These are phyloP conservation scores for Fusarium sp. DNA, from an alignment of 2,329 filamentous ascomycete species.

Conservation along the genomic window DNA sequence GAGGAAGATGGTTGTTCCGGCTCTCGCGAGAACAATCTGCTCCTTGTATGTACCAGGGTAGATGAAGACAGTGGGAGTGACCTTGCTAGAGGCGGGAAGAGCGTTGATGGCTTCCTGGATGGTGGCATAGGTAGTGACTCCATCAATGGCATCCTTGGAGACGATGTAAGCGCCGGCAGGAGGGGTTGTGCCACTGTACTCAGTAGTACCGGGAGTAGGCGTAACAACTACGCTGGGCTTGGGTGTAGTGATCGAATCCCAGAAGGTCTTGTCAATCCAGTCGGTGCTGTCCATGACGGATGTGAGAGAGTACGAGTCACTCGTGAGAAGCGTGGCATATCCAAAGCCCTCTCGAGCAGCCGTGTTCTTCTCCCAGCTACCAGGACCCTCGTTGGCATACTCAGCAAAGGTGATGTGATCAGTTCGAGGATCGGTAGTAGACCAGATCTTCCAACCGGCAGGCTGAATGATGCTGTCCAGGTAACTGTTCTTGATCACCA, in stretches of 20 bases:
- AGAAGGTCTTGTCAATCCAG: conserved; percentile 41
- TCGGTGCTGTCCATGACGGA: conserved; percentile 40
- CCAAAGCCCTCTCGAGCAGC: conserved; percentile 33
- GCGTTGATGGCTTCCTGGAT: conserved; percentile 45
- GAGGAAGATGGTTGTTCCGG: conserved; percentile 31
- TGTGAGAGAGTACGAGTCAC: conserved; percentile 27
- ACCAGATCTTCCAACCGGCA: conserved; percentile 62
- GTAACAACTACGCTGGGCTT: conserved; percentile 12
- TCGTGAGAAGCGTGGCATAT: conserved; percentile 35
- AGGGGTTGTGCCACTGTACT: conserved; percentile 55
- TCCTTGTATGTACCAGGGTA: conserved; percentile 67
- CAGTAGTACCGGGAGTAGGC: conserved; percentile 35
- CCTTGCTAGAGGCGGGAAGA: conserved; percentile 31
- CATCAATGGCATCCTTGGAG: conserved; percentile 43
- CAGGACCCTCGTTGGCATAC: conserved; percentile 67
- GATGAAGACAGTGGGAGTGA: conserved; percentile 50
- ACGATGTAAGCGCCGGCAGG: conserved; percentile 56
- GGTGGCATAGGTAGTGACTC: conserved; percentile 40
- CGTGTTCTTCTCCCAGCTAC: conserved; percentile 41
- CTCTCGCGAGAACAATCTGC: conserved; percentile 50
- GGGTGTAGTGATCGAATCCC: conserved; percentile 39
- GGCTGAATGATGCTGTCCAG: conserved; percentile 53
- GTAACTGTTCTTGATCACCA: conserved; percentile 60
- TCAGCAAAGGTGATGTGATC: conserved; percentile 69
- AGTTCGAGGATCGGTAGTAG: conserved; percentile 64